Conservation (phyloP, 108 stramenopile genomes). For the Mediolabrus comicus region DNA sequence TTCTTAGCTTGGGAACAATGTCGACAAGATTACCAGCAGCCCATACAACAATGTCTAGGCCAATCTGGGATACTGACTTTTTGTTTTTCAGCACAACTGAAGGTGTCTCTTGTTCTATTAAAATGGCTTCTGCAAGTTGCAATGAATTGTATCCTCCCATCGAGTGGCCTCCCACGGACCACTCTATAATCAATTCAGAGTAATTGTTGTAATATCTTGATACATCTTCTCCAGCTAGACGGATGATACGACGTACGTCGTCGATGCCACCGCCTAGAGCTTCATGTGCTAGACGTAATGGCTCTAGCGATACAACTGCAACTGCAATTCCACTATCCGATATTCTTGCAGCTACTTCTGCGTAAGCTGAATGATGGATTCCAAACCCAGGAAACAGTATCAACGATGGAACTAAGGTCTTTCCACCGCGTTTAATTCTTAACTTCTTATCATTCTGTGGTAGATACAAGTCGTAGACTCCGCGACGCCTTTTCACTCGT, state of each 20-base stretch:
- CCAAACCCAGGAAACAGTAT: conserved; percentile 39
- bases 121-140: conserved; percentile 21
- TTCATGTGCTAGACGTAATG: conserved; percentile 27
- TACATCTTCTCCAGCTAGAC: conserved; percentile 20
- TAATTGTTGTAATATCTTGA: conserved; percentile 13
- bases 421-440: not conserved
- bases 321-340: conserved; percentile 28
- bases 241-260: conserved; percentile 15
- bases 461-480: conserved; percentile 30
- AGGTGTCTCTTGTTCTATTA: not conserved
- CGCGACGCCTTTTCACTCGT: conserved; percentile 12
- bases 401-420: conserved; percentile 10
- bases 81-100: conserved; percentile 14
- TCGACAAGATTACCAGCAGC: conserved; percentile 17
- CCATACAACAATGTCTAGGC: conserved; percentile 20
- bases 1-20: conserved; percentile 20
- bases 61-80: conserved; percentile 21
- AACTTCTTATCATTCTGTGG: not conserved
- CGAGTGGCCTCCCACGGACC: conserved; percentile 30
- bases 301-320: conserved; percentile 29
- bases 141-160: conserved; percentile 35
- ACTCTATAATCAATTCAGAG: conserved; percentile 10
- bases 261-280: conserved; percentile 25
- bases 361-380: conserved; percentile 22
- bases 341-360: conserved; percentile 23